Conservation (phyloP, 805 yeast genomes). For the Candida ovalis region DNA sequence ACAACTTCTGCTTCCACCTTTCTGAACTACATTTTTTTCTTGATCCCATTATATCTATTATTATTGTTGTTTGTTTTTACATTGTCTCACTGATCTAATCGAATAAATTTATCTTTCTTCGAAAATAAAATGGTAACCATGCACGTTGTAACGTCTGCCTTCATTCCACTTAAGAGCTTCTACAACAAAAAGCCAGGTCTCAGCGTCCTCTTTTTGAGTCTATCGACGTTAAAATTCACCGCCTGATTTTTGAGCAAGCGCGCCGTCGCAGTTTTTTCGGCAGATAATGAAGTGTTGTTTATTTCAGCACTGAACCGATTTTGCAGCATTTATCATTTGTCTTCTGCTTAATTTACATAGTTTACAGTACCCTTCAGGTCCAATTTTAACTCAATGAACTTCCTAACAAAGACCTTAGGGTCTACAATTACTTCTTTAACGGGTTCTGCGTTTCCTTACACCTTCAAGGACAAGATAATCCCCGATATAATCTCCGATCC, state of each 20-base stretch:
- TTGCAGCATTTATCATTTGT: not conserved
- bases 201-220: not conserved
- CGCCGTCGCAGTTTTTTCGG: too few species aligned
- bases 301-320: too few species aligned
- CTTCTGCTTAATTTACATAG: not conserved
- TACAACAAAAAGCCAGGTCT: too few species aligned
- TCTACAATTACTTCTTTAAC: conserved; percentile 52
- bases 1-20: not conserved
- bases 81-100: not conserved
- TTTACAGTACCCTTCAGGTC: too few species aligned
- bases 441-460: conserved; percentile 56
- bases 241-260: too few species aligned
- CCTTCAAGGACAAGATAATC: conserved; percentile 41
- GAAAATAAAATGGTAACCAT: too few species aligned
- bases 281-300: not conserved
- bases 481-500: conserved; percentile 24
- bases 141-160: too few species aligned
- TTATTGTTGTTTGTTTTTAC: not conserved
- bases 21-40: not conserved
- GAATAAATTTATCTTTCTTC: not conserved
- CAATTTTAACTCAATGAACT: conserved; percentile 50
- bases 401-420: conserved; percentile 59
- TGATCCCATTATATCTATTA: not conserved
- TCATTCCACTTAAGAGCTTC: too few species aligned
- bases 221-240: not conserved